Evolutionary conservation across 1,284 basidiomycete genomes (phyloP), one percentile per base, ranked within the genome.

Genomic region (Cryptococcus hybrid): DNA sequence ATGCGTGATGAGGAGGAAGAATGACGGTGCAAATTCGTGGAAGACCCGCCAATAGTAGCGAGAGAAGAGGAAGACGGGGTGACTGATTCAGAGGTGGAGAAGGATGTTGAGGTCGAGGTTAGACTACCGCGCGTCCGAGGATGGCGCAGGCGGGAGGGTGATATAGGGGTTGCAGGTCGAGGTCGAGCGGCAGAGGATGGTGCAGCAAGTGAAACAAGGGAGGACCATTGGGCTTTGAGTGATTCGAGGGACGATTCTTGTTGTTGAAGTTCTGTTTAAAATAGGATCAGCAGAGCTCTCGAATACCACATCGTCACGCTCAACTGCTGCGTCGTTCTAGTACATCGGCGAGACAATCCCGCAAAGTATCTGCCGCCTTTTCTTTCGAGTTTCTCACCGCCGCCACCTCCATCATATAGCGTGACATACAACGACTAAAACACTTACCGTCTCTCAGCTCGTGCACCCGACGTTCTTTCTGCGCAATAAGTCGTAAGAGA

Each of bases 381-480:
- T 5, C 40, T 12, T 3, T 15, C 12, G 12, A 12, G 40, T 15
- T 42, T 42, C 40, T 42, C 3, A 11, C 40, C 15, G 40, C 40
- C 40, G 40, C 15, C 11, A 15, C 40, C 40, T 6, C 6, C 35
- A 40, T 40, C 18, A 49, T 30, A 30, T 30, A 30, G 30, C 30
- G 12, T 9, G 11, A 3, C 34, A 24, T 34, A 40, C 18, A n/a
- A 38, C 6, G 35, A 40, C 36, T 38, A 30, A 48, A 30, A 30
- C 43, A 24, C 8, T 3, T 6, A 73, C 73, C 73, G 51, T 72
- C 69, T 45, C 60, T 62, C 15, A 74, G 60, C 47, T 76, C 74
- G 40, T 70, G 68, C 46, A 76, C 71, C 11, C 67, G 48, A 7
- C 73, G 58, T 47, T 76, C 73, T 40, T 67, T 66, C 61, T 70